These are phyloP conservation scores for Trichosporon faecale DNA, from an alignment of 1,284 basidiomycete genomes.

Conservation along the genomic window DNA sequence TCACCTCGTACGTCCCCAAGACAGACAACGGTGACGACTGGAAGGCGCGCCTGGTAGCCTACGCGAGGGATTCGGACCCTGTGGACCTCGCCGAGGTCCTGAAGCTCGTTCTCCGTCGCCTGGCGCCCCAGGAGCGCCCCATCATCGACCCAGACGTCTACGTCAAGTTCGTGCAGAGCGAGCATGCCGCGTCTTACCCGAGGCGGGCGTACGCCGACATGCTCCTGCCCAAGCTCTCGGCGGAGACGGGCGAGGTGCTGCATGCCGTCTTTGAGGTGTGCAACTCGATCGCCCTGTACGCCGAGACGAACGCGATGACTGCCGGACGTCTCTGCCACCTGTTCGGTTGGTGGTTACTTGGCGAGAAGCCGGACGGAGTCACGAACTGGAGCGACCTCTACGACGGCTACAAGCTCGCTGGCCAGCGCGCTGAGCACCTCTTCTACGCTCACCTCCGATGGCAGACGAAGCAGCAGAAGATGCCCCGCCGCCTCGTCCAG, in stretches of 20 bases:
- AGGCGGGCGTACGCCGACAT: constrained; percentile 31
- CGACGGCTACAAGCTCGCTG: constrained; percentile 36
- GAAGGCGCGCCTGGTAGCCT: constrained; percentile 25
- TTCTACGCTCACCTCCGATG: constrained; percentile 43
- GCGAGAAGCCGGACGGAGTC: constrained; percentile 15
- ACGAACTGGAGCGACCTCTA: constrained; percentile 37
- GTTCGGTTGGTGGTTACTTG: constrained; percentile 43
- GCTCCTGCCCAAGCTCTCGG: constrained; percentile 26
- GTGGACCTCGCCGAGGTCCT: constrained; percentile 35
- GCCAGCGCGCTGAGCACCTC: constrained; percentile 38
- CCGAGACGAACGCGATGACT: constrained; percentile 36
- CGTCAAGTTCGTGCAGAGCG: constrained; percentile 36
- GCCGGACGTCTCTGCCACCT: constrained; percentile 34
- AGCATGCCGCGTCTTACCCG: constrained; percentile 42
- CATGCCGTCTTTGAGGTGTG: constrained; percentile 41
- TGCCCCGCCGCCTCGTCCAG: constrained; percentile 37
- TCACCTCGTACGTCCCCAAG: constrained; percentile 17
- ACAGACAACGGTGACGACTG: constrained; percentile 13
- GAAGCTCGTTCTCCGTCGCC: constrained; percentile 34
- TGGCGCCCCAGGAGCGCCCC: constrained; percentile 15
- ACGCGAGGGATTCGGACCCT: constrained; percentile 27
- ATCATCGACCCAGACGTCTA: constrained; percentile 28
- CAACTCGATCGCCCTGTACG: constrained; percentile 35
- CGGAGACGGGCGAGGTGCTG: constrained; percentile 23
- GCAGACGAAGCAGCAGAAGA: constrained; percentile 36